Evolutionary conservation across 345 rosid species (phyloP), one percentile per base, ranked within the genome.

Genomic region (Trapa bicornis): DNA sequence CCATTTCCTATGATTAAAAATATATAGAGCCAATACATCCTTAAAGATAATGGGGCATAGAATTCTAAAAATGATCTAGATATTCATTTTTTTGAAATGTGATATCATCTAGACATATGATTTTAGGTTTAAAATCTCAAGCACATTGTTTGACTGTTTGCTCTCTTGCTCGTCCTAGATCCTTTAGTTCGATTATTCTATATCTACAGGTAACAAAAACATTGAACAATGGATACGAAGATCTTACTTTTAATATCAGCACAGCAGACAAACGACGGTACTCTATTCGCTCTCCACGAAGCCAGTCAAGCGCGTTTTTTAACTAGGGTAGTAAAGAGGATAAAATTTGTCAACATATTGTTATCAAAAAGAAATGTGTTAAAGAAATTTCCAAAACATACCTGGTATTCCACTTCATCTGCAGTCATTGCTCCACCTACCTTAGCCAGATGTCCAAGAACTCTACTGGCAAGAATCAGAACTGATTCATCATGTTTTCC

Each of bases 401-500:
- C 98, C 94, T 95, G 98, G 82, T 86, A 78, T 68, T 91, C 96
- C 76, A 91, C 95, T 92, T 91, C 96, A 72, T 95, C 99, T 14
- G 99, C 96, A 65, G 96, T 88, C 99, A 95, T 89, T 48, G 94
- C 96, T 65, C 99, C 99, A 66, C 99, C 98, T 22, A 96, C 94
- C 89, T 96, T 85, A 5, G 96, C 98, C 70, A 95, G 86, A 69
- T 95, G 99, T 43, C 99, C 99, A 78, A 95, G 85, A 75, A 95
- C 99, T 77, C 74, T 79, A 80, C 97, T 95, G 67, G 98, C 94
- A 85, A 84, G 96, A 70, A 85, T 83, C 81, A 95, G 76, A 69
- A 85, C 85, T 58, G 89, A 95, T 43, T 79, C 87, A 74, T 91
- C 99, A 43, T 92, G 92, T 82, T 87, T 91, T 43, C 72, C 85